Percentiles rank a stretch among this genome's conserved stretches.
These are phyloP conservation scores for Teratosphaeria gauchensis DNA, from an alignment of 2,329 filamentous ascomycete species.

Conservation along the genomic window DNA sequence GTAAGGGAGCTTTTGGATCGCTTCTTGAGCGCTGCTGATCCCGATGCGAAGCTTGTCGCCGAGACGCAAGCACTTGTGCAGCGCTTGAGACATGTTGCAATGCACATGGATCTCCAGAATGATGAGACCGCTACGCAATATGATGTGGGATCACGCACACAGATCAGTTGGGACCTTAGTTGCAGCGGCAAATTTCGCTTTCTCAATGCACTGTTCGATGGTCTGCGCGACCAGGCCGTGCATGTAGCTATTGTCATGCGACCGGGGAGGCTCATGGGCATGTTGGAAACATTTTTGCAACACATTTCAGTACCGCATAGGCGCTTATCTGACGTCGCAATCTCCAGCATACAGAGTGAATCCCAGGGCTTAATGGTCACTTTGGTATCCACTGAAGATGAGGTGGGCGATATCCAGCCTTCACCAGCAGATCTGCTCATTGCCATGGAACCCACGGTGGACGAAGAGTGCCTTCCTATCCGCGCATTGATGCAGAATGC, in stretches of 20 bases:
- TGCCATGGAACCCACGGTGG: constrained; percentile 28
- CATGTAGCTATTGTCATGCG: constrained; percentile 24
- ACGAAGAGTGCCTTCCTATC: constrained; percentile 4
- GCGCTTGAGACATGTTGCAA: constrained; percentile 15
- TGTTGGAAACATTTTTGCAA: constrained; percentile 25
- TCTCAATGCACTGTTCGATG: constrained; percentile 22
- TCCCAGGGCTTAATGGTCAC: constrained; percentile 21
- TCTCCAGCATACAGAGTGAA: constrained; percentile 1
- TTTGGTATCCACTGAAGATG: constrained; percentile 23
- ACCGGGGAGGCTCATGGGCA: constrained; percentile 19
- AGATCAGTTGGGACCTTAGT: constrained; percentile 26
- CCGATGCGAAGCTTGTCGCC: constrained; percentile 5
- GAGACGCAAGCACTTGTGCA: constrained; percentile 20
- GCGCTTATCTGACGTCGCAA: not conserved
- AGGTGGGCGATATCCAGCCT: constrained; percentile 15
- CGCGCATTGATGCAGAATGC: constrained; percentile 17
- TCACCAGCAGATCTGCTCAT: constrained; percentile 29
- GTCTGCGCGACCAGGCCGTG: constrained; percentile 13
- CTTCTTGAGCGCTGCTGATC: constrained; percentile 13
- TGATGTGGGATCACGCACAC: constrained; percentile 14
- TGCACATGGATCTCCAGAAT: constrained; percentile 28
- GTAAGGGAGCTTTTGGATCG: constrained; percentile 14
- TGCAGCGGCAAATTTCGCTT: constrained; percentile 30
- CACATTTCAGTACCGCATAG: constrained; percentile 13
- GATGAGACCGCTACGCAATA: constrained; percentile 21